Base-by-base conservation (phyloP, 106 monocot species). In the Hemerocallis citrina region DNA sequence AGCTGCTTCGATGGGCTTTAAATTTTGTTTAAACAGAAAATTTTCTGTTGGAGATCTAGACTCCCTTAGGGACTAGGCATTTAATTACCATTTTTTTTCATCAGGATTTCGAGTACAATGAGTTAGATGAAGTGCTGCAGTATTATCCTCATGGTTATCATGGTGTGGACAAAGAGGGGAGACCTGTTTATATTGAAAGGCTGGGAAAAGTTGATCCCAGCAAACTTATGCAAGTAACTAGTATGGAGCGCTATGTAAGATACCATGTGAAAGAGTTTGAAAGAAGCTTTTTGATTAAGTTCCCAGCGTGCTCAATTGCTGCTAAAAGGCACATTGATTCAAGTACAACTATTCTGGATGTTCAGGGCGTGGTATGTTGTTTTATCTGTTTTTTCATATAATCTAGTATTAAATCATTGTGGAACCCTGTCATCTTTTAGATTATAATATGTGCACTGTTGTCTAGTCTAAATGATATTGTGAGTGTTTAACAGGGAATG, bases 291-390 rank as follows among this genome's bases (percentile, higher is more conserved):
- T n/a, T 49, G 27, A 64, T 81, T 9, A 89, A 84, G 51, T 89
- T 84, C 37, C 89, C 89, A 42, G 84, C 89, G 68, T 89, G 89
- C 61, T 80, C 84, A 46, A 69, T 84, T 72, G 84, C 89, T 41
- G 89, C 89, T 50, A 89, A 84, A 58, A 80, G 43, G 69, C 89
- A 84, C 66, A 84, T 89, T 70, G 89, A 89, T 68, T 81, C 80
- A 54, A 83, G 79, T 34, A 88, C 83, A 49, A 88, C 88, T 39
- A 88, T 88, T 73, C 79, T 88, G 16, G 82, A 84, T 80, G 83
- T 83, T 37, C 88, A 89, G 62, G 83, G 83, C 22, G 79, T 89
- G 79, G 83, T 83, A 80, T 33, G 68, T 48, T 64, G 19, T 57
- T 37, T 31, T 4, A 19, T 34, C 7, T 39, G 7, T 55, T 54